Evolutionary conservation across 768 basidiomycete genomes (phyloP).

Genomic region (Phaeolepiota aurea): DNA sequence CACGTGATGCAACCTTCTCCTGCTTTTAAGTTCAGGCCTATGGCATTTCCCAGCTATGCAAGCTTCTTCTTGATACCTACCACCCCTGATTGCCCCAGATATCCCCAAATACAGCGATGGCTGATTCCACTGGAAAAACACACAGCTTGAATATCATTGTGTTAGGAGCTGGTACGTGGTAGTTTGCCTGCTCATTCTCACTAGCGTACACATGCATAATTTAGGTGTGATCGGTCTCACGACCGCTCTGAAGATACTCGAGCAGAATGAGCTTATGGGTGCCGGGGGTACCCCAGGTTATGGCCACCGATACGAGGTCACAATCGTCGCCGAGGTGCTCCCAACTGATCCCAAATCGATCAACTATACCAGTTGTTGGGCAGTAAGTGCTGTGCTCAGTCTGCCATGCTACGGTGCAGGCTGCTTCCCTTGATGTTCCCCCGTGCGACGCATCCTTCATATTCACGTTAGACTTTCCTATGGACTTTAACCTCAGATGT

Average conservation of each 20-base stretch:
- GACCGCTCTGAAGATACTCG: slow-evolving; percentile 64
- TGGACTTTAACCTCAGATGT: not conserved
- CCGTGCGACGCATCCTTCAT: too few species aligned
- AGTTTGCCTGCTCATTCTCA: slow-evolving; percentile 4
- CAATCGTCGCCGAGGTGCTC: slow-evolving; percentile 61
- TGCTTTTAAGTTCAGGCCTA: too few species aligned
- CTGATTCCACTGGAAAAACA: too few species aligned
- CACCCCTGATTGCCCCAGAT: too few species aligned
- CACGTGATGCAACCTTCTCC: too few species aligned
- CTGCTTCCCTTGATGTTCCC: too few species aligned
- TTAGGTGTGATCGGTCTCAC: slow-evolving; percentile 74
- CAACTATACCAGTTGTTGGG: slow-evolving; percentile 77
- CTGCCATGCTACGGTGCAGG: too few species aligned
- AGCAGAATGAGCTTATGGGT: slow-evolving; percentile 42
- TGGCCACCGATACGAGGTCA: slow-evolving; percentile 64
- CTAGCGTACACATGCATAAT: not conserved
- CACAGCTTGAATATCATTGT: slow-evolving; percentile 25
- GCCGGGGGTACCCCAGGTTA: too few species aligned
- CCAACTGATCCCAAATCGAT: slow-evolving; percentile 70
- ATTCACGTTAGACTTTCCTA: too few species aligned
- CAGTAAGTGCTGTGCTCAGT: slow-evolving; percentile 35
- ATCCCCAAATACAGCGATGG: too few species aligned
- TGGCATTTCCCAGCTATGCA: too few species aligned
- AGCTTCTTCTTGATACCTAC: too few species aligned
- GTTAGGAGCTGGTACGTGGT: slow-evolving; percentile 27